These are phyloP conservation scores for Amanita muscaria DNA, from an alignment of 768 basidiomycete species.

Conservation along the genomic window DNA sequence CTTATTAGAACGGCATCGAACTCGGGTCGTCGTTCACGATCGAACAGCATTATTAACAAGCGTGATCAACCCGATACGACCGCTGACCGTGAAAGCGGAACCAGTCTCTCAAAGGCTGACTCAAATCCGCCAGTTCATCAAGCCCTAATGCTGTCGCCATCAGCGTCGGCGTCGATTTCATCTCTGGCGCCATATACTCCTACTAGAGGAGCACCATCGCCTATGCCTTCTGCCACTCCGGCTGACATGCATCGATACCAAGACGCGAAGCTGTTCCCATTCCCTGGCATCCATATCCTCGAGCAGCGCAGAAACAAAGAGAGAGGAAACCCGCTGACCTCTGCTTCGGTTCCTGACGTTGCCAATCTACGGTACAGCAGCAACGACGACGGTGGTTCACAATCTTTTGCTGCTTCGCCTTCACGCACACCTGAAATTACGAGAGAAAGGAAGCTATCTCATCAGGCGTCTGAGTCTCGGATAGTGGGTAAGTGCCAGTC, in stretches of 20 bases:
- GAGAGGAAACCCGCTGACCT: conserved; percentile 31
- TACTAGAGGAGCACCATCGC: conserved; percentile 54
- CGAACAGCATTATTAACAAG: conserved; percentile 62
- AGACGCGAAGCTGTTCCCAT: conserved; percentile 78
- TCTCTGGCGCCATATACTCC: conserved; percentile 50
- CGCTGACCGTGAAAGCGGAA: conserved; percentile 69
- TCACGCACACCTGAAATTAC: conserved; percentile 40
- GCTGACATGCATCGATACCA: conserved; percentile 68
- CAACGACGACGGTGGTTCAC: conserved; percentile 32
- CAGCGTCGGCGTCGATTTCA: conserved; percentile 63
- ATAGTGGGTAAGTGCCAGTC: conserved; percentile 44
- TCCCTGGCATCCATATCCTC: conserved; percentile 77
- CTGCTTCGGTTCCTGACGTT: conserved; percentile 37
- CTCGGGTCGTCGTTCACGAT: conserved; percentile 67
- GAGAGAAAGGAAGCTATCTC: conserved; percentile 56
- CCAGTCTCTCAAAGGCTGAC: conserved; percentile 53
- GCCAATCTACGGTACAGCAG: conserved; percentile 32
- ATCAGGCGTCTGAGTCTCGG: conserved; percentile 63
- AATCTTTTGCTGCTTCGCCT: conserved; percentile 43
- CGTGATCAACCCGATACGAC: conserved; percentile 66
- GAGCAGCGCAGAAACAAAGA: conserved; percentile 56
- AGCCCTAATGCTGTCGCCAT: conserved; percentile 48
- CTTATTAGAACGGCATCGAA: conserved; percentile 59
- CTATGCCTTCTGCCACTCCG: conserved; percentile 68
- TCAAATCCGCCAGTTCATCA: conserved; percentile 28